phyloP scores from a whole-genome alignment of 495 filamentous ascomycete genomes.

The Friedmanniomyces endolithicus region DNA sequence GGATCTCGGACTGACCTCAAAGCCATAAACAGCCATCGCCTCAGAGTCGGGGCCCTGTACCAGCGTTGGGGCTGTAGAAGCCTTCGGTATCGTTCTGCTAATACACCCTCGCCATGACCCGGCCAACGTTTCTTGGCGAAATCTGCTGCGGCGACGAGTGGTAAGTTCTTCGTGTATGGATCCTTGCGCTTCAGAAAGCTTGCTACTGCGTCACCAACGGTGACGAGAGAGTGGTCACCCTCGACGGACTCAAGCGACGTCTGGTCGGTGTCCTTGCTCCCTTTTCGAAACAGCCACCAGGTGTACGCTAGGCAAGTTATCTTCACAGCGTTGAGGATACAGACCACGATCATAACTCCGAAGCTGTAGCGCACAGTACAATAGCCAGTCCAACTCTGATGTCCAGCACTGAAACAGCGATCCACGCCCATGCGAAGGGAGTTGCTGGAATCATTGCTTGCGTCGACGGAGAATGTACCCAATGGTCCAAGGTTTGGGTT shows the following conservation, averaged over 20 bases:
- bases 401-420: neutral
- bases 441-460: neutral
- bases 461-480: neutral
- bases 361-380: neutral
- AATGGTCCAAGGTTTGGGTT: neutral
- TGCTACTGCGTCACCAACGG: conserved; percentile 40
- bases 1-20: neutral
- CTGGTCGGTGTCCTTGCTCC: neutral
- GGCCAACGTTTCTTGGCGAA: neutral
- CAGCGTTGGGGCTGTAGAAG: neutral
- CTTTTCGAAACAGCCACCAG: neutral
- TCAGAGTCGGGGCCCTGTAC: neutral
- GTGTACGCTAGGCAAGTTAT: neutral
- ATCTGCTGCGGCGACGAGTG: neutral
- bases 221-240: conserved; percentile 31
- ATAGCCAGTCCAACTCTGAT: neutral
- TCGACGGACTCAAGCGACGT: conserved; percentile 5
- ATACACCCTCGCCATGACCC: neutral
- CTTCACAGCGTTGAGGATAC: neutral
- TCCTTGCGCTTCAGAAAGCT: conserved; percentile 32
- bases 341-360: neutral
- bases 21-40: neutral
- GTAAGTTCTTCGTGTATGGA: neutral
- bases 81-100: neutral
- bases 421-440: neutral